Conservation (phyloP, 2,329 filamentous ascomycete species). For the Chaetomium sp. region DNA sequence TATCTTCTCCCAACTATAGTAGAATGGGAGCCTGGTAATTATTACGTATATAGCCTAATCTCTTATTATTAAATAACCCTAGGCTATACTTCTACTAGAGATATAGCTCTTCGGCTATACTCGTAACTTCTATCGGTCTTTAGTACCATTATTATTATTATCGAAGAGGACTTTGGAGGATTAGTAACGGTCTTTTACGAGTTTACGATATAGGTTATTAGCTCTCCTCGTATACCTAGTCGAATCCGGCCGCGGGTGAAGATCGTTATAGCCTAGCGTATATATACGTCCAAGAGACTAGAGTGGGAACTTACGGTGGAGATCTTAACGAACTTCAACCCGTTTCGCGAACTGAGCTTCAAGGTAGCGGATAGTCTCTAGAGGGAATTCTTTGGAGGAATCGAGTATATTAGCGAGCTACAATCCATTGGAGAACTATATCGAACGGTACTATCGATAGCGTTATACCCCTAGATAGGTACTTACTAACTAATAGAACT, state of each 20-base stretch:
- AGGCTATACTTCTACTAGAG: not conserved
- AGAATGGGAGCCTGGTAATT: slow-evolving; percentile 4
- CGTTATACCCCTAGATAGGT: not conserved
- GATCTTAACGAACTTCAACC: slow-evolving; percentile 12
- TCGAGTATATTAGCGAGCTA: slow-evolving; percentile 6
- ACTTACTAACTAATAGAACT: not conserved
- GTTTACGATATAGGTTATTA: slow-evolving; percentile 2
- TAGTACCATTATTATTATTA: slow-evolving; percentile 6
- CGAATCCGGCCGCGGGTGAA: slow-evolving; percentile 5
- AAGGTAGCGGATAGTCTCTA: slow-evolving; percentile 7
- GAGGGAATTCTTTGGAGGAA: slow-evolving; percentile 8
- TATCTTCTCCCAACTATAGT: slow-evolving; percentile 6
- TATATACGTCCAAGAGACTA: not conserved
- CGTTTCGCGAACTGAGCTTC: slow-evolving; percentile 2
- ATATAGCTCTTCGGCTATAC: slow-evolving; percentile 3
- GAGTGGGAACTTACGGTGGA: slow-evolving; percentile 12
- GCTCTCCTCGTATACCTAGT: not conserved
- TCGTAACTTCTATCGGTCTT: slow-evolving; percentile 6
- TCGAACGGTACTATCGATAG: not conserved
- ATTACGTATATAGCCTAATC: not conserved
- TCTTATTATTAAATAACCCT: not conserved
- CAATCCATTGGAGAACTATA: not conserved
- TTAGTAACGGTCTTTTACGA: slow-evolving; percentile 4
- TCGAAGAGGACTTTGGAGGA: slow-evolving; percentile 12
- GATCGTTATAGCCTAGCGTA: not conserved